Percentiles rank a stretch among this genome's conserved stretches.
Conservation (phyloP, 208 protist species). For the Balamuthia mandrillaris region DNA sequence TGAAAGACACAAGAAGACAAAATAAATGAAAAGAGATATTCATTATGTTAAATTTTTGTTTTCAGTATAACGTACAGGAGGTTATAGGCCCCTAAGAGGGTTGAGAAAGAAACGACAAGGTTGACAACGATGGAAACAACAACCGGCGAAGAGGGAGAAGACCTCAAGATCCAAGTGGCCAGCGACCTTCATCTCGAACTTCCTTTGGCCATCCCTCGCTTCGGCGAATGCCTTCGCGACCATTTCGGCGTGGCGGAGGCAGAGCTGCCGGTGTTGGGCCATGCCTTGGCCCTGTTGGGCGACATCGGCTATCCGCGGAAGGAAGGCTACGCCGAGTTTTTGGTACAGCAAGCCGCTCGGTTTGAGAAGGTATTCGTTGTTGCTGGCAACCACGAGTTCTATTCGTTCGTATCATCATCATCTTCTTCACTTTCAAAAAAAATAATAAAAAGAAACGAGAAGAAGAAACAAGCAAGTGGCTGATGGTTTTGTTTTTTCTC, state of each 20-base stretch:
- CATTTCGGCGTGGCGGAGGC: too few species aligned
- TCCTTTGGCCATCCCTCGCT: too few species aligned
- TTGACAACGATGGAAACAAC: too few species aligned
- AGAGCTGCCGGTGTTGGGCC: background rate
- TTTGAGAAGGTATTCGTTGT: constrained; percentile 14
- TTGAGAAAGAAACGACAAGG: too few species aligned
- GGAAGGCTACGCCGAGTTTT: background rate
- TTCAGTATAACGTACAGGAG: too few species aligned
- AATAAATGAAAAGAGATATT: too few species aligned
- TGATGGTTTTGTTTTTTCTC: background rate
- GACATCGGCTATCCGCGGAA: background rate
- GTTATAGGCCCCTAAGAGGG: too few species aligned
- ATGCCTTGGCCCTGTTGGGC: background rate
- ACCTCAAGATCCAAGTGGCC: constrained; percentile 13
- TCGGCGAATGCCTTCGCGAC: background rate
- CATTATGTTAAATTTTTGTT: too few species aligned
- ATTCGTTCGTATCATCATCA: background rate
- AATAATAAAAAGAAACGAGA: too few species aligned
- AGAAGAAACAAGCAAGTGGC: background rate
- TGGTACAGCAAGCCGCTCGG: background rate
- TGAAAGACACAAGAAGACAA: too few species aligned
- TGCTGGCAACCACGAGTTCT: constrained; percentile 29
- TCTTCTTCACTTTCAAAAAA: background rate
- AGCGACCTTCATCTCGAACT: constrained; percentile 11
- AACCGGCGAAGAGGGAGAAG: too few species aligned